Evolutionary conservation across 2,329 filamentous ascomycete genomes (phyloP), one percentile per base, ranked within the genome.

Genomic region (Paramyrothecium sp.): DNA sequence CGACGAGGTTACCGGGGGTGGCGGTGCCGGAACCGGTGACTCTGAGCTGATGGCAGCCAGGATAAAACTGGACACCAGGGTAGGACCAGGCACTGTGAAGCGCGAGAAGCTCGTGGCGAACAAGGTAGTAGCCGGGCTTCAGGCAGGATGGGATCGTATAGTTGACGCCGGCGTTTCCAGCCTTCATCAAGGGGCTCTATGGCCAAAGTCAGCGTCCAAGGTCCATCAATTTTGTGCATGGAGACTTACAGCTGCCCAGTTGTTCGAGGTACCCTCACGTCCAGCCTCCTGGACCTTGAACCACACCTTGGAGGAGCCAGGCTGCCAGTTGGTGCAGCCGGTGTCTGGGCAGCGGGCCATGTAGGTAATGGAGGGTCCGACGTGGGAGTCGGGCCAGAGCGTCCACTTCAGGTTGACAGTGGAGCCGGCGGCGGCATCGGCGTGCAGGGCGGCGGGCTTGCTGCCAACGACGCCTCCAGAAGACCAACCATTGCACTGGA

Each of bases 41-140:
- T 65, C 83, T 73, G 22, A 85, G 74, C 68, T 85, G 82, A 67
- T 84, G 82, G 70, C 82, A 85, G 8, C 80, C 80, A 0, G 82
- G 82, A 63, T 85, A 85, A 68, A 84, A 80, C 63, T 85, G 82
- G 1, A 78, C 81, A 19, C 82, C 82, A 0, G 81, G 81, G 62
- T 83, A 82, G 5, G 67, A 49, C 56, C 69, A 77, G 17, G 73
- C 74, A 3, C 79, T 62, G 67, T 84, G 82, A 53, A 85, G 74
- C 3, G 82, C 82, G 58, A 84, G 79, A 64, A 82, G 78, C 68
- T 85, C 82, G 63, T 85, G 82, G 52, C 82, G 80, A 22, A 85
- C 81, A 55, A 85, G 78, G 68, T 85, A 85, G 74, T 81, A 81
- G 2, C 82, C 82, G 0, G 77, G 69, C 48, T 76, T 71, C 44